These are phyloP conservation scores for Colletotrichum tamarilloi DNA, from an alignment of 2,329 filamentous ascomycete species.

Conservation along the genomic window DNA sequence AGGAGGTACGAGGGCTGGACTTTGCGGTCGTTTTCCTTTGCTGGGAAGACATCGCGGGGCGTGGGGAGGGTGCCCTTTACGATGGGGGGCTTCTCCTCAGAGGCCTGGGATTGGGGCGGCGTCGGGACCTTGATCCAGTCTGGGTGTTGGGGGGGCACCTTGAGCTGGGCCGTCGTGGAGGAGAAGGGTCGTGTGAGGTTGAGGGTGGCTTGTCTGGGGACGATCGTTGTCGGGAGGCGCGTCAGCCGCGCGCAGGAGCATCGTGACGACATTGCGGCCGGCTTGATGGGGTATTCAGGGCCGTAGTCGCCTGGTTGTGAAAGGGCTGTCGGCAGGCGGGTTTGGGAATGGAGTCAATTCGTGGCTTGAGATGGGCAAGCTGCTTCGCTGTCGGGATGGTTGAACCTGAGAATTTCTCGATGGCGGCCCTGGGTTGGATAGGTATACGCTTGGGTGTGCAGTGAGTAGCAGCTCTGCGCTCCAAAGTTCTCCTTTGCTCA, in stretches of 20 bases:
- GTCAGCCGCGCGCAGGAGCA: constrained; percentile 33
- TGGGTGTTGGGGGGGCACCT: constrained; percentile 82
- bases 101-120: constrained; percentile 81
- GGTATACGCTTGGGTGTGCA: constrained; percentile 8
- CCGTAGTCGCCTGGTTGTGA: constrained; percentile 11
- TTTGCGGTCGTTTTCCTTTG: constrained; percentile 68
- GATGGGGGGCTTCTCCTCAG: constrained; percentile 55
- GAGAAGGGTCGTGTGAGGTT: constrained; percentile 45
- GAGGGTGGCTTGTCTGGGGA: constrained; percentile 12
- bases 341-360: constrained; percentile 11
- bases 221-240: constrained; percentile 22
- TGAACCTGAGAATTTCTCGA: constrained; percentile 37
- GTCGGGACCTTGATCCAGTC: constrained; percentile 85
- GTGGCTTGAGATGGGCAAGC: constrained; percentile 16
- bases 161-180: constrained; percentile 42
- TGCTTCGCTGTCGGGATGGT: constrained; percentile 13
- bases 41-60: constrained; percentile 82
- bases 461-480: background rate
- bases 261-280: constrained; percentile 31
- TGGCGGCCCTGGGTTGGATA: constrained; percentile 19
- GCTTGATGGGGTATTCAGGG: constrained; percentile 5
- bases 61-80: constrained; percentile 85
- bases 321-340: background rate
- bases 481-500: background rate
- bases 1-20: constrained; percentile 69